These are phyloP conservation scores for Anthracocystis walkeri DNA, from an alignment of 1,284 basidiomycete genomes.

Conservation along the genomic window DNA sequence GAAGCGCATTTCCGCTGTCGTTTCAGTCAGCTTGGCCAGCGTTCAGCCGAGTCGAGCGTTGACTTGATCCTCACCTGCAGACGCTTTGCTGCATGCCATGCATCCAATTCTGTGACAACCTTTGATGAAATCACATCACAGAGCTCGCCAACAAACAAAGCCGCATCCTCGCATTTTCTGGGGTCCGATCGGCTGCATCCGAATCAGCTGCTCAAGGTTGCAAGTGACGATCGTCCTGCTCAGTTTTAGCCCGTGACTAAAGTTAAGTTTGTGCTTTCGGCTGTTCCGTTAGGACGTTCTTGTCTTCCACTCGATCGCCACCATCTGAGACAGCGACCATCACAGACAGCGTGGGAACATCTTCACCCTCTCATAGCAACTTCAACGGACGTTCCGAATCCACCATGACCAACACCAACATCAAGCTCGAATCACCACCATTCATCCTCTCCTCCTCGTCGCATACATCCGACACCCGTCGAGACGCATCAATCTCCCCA, in stretches of 20 bases:
- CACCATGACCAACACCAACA: constrained; percentile 6
- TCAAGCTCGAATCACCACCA: constrained; percentile 28
- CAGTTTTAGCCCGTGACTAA: no score
- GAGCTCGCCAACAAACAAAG: no score
- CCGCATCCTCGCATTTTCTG: no score
- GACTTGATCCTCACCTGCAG: no score
- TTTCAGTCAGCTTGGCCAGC: no score
- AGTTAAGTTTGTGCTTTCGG: background rate
- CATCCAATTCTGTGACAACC: no score
- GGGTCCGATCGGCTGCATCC: constrained; percentile 3
- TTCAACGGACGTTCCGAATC: constrained; percentile 4
- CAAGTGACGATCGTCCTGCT: background rate
- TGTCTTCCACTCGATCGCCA: background rate
- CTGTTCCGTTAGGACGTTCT: constrained; percentile 1
- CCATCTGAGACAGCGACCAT: background rate
- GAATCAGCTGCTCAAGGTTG: background rate
- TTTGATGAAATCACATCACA: no score
- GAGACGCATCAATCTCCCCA: constrained; percentile 18
- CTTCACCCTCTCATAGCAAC: background rate
- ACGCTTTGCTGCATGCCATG: no score
- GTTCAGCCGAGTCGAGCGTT: no score
- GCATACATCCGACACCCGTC: constrained; percentile 1
- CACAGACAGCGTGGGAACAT: background rate
- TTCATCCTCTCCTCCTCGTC: constrained; percentile 17
- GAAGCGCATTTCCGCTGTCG: background rate